These are phyloP conservation scores for Parathielavia appendiculata DNA, from an alignment of 495 filamentous ascomycete genomes.

Conservation along the genomic window DNA sequence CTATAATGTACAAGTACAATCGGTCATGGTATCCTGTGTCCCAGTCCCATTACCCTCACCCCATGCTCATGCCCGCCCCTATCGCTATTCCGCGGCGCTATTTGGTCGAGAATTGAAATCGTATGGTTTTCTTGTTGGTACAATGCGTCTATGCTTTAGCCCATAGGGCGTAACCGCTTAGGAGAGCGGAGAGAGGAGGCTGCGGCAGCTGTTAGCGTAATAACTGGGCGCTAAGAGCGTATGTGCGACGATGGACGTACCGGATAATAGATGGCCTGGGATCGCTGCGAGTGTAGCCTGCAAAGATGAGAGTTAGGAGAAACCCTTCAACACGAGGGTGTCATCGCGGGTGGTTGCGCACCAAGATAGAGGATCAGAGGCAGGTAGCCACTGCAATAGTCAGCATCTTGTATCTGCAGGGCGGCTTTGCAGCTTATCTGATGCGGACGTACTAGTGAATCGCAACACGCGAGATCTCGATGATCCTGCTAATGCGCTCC, in stretches of 20 bases:
- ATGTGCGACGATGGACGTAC: slow-evolving; percentile 45
- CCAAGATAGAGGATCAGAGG: slow-evolving; percentile 96
- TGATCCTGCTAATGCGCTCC: slow-evolving; percentile 94
- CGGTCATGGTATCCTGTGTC: slow-evolving; percentile 15
- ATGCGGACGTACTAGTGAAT: slow-evolving; percentile 77
- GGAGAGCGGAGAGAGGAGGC: slow-evolving; percentile 70
- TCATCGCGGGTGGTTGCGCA: slow-evolving; percentile 41
- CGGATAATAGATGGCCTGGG: slow-evolving; percentile 89
- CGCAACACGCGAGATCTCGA: slow-evolving; percentile 90
- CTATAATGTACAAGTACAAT: slow-evolving; percentile 27
- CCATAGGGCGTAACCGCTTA: slow-evolving; percentile 25
- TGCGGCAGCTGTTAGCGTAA: slow-evolving; percentile 30
- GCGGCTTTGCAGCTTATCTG: slow-evolving; percentile 1
- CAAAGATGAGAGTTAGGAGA: slow-evolving; percentile 25
- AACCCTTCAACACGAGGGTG: slow-evolving; percentile 6
- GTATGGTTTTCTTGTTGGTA: slow-evolving; percentile 15
- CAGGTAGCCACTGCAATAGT: slow-evolving; percentile 75
- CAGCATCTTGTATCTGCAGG: slow-evolving; percentile 24
- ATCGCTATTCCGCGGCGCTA: neutral
- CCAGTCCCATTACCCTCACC: neutral
- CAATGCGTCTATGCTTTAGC: slow-evolving; percentile 9
- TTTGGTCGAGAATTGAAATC: neutral
- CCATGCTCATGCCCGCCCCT: neutral
- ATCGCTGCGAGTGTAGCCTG: slow-evolving; percentile 90
- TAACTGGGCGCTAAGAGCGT: neutral